phyloP scores from a whole-genome alignment of 2,329 filamentous ascomycete genomes.

The Rutstroemia sp. region DNA sequence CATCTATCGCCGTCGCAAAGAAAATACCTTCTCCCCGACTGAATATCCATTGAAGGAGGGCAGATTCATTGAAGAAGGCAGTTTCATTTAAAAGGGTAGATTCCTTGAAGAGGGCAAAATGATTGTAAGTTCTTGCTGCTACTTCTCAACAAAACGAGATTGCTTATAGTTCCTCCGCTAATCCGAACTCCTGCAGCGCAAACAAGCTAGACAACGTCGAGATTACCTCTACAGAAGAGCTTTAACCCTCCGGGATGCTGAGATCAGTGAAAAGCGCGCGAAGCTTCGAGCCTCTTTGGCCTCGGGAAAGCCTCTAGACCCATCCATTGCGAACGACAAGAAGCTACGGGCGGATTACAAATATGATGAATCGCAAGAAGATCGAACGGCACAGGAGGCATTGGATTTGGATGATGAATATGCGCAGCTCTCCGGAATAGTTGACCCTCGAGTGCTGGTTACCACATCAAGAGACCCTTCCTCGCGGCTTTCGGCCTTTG shows the following conservation, averaged over 20 bases:
- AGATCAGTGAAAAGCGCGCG: conserved; percentile 84
- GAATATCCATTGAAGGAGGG: background rate
- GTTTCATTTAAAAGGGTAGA: background rate
- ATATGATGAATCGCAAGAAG: conserved; percentile 78
- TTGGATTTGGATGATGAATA: conserved; percentile 85
- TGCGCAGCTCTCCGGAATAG: conserved; percentile 78
- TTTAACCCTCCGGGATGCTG: conserved; percentile 79
- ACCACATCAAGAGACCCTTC: conserved; percentile 88
- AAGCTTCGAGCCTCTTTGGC: conserved; percentile 82
- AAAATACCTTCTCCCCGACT: background rate
- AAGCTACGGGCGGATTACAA: conserved; percentile 78
- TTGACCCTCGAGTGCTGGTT: conserved; percentile 82
- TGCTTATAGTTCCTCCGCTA: background rate
- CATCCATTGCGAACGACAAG: conserved; percentile 80
- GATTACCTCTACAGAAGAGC: conserved; percentile 91
- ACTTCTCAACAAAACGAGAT: too few species aligned
- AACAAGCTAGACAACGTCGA: conserved; percentile 70
- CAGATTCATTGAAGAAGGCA: background rate
- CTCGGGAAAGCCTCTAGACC: conserved; percentile 78
- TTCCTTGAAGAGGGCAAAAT: conserved; percentile 8
- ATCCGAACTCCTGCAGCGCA: conserved; percentile 37
- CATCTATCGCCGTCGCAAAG: background rate
- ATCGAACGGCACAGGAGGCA: conserved; percentile 59
- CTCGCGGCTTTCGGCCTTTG: conserved; percentile 77
- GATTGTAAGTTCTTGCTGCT: conserved; percentile 20